Conservation (phyloP, 345 rosid genomes). For the Orychophragmus violaceus region DNA sequence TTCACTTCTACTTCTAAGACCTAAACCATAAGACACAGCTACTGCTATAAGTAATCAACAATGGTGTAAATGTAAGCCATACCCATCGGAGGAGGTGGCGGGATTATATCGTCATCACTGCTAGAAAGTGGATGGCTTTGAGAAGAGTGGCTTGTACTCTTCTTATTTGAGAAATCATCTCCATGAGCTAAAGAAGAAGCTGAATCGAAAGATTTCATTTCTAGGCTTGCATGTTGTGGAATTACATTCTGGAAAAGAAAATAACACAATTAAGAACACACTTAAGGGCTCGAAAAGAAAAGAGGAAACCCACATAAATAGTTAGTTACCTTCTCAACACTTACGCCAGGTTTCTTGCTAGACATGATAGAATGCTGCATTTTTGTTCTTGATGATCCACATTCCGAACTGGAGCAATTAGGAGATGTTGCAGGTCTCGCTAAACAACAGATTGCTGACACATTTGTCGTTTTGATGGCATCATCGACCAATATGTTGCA, state of each 20-base stretch:
- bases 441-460: constrained; percentile 35
- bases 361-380: constrained; percentile 24
- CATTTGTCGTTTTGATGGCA: constrained; percentile 19
- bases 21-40: neutral
- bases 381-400: constrained; percentile 35
- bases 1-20: neutral
- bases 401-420: constrained; percentile 31
- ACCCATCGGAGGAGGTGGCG: constrained; percentile 61
- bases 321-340: constrained; percentile 52
- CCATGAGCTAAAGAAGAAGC: constrained; percentile 28
- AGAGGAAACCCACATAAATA: neutral
- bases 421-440: constrained; percentile 32
- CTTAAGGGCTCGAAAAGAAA: neutral
- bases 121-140: neutral
- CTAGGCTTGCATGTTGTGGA: constrained; percentile 28
- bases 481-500: constrained; percentile 49
- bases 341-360: constrained; percentile 37
- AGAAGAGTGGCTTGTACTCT: neutral
- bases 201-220: constrained; percentile 28
- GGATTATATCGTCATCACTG: constrained; percentile 32
- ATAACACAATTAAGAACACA: constrained; percentile 5
- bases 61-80: constrained; percentile 12
- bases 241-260: constrained; percentile 30
- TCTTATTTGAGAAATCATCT: constrained; percentile 22
- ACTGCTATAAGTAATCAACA: neutral